Conservation (phyloP, 2,329 filamentous ascomycete species). For the Ascochyta viciae-villosae region DNA sequence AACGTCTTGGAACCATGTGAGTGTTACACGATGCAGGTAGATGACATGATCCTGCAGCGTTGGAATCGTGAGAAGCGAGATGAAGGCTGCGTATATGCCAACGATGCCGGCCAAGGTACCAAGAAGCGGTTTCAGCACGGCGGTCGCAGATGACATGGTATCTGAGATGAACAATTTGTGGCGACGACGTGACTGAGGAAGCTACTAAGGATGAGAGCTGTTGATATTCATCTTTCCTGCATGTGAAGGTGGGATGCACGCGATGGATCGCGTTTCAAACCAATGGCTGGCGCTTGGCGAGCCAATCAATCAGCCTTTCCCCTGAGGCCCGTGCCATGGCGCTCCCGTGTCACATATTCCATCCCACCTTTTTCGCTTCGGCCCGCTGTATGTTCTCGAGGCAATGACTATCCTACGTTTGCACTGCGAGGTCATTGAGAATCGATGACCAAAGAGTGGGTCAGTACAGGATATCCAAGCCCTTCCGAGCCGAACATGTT, state of each 20-base stretch:
- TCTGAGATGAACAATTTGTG: too few species aligned
- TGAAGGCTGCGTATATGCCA: constrained; percentile 51
- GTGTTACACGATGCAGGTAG: constrained; percentile 61
- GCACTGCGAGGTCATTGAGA: too few species aligned
- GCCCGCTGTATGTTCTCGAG: neutral
- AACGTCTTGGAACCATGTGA: constrained; percentile 63
- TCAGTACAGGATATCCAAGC: too few species aligned
- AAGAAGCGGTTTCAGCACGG: constrained; percentile 31
- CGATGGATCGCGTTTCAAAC: constrained; percentile 11
- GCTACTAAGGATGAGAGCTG: neutral
- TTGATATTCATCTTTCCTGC: neutral
- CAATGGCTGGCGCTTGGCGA: constrained; percentile 7
- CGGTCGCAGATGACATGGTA: constrained; percentile 27
- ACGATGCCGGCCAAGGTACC: constrained; percentile 27
- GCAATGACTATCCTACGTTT: too few species aligned
- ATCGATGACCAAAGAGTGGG: too few species aligned
- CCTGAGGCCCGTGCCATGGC: constrained; percentile 5
- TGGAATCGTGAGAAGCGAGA: constrained; percentile 56
- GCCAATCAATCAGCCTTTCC: constrained; percentile 15
- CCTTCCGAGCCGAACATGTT: too few species aligned
- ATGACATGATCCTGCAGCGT: constrained; percentile 63
- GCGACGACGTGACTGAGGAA: neutral
- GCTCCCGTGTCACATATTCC: neutral
- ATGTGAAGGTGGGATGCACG: constrained; percentile 3
- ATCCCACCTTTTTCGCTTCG: neutral